A percentile compares a stretch with the other conserved stretches of the same genome.
Evolutionary conservation across 768 basidiomycete species (phyloP).

Genomic region (Termitomyces sp.): DNA sequence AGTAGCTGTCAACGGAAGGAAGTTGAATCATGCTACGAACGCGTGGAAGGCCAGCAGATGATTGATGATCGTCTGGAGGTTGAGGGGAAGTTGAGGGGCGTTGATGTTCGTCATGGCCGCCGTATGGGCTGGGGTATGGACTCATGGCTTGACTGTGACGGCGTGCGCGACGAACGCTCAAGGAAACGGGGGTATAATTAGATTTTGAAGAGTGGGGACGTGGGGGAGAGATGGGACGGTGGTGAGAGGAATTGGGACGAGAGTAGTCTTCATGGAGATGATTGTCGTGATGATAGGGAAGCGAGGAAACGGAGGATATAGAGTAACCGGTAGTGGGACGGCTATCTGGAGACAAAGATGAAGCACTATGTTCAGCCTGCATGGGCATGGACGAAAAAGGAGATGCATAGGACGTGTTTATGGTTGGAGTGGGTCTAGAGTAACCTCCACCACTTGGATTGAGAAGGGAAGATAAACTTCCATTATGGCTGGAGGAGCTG

Average conservation of each 20-base stretch:
- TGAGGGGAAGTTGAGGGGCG: conserved; percentile 71
- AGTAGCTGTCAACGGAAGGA: conserved; percentile 65
- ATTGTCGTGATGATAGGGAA: conserved; percentile 58
- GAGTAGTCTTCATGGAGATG: conserved; percentile 57
- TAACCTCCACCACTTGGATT: conserved; percentile 62
- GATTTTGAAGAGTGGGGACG: conserved; percentile 62
- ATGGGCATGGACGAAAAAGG: conserved; percentile 69
- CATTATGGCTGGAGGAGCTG: conserved; percentile 58
- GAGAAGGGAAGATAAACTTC: conserved; percentile 71
- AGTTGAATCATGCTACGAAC: conserved; percentile 83
- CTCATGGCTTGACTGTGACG: conserved; percentile 85
- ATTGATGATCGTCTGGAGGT: conserved; percentile 49
- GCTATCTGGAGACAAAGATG: conserved; percentile 78
- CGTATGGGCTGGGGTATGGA: conserved; percentile 83
- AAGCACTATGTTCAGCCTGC: conserved; percentile 62
- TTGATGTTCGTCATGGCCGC: conserved; percentile 57
- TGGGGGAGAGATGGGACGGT: conserved; percentile 62
- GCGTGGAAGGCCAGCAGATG: conserved; percentile 48
- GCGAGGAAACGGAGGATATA: conserved; percentile 73
- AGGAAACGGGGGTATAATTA: conserved; percentile 42
- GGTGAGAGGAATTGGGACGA: conserved; percentile 70
- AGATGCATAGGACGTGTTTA: conserved; percentile 66
- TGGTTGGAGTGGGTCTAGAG: conserved; percentile 60
- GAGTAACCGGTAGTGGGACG: conserved; percentile 85
- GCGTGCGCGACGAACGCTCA: conserved; percentile 67